phyloP scores from a whole-genome alignment of 345 rosid species.

The Eucalyptus rudis region DNA sequence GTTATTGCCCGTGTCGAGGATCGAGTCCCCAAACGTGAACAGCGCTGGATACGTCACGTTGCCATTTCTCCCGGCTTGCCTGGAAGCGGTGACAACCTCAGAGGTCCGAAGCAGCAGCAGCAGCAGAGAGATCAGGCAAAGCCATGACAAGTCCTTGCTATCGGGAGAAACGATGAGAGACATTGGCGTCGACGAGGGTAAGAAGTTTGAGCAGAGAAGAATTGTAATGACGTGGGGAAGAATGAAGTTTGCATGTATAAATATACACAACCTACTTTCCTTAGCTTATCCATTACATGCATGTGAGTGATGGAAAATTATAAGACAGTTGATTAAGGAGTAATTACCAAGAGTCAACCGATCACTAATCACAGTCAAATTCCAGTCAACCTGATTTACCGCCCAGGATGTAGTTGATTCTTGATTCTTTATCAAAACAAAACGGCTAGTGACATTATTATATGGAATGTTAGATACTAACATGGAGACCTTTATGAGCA shows the following conservation, averaged over 20 bases:
- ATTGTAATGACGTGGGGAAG: background rate
- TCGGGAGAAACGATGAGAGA: background rate
- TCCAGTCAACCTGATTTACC: background rate
- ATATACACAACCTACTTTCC: background rate
- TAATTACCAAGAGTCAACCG: background rate
- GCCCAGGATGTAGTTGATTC: background rate
- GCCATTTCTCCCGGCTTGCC: background rate
- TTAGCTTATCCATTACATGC: background rate
- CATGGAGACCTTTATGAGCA: background rate
- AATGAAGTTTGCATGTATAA: background rate
- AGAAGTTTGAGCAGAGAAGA: background rate
- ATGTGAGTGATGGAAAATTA: background rate
- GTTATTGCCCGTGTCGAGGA: slow-evolving; percentile 28
- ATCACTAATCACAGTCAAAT: background rate
- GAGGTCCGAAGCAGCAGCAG: background rate
- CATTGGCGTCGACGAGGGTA: background rate
- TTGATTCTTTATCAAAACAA: background rate
- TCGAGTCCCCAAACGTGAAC: slow-evolving; percentile 31
- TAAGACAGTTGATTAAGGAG: background rate
- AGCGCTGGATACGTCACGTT: background rate
- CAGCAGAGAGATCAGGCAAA: background rate
- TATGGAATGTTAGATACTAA: background rate
- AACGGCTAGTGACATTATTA: background rate
- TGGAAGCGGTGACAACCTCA: background rate
- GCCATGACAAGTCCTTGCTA: background rate